Evolutionary conservation across 495 filamentous ascomycete species (phyloP).

Genomic region (Glutinoglossum americanum): DNA sequence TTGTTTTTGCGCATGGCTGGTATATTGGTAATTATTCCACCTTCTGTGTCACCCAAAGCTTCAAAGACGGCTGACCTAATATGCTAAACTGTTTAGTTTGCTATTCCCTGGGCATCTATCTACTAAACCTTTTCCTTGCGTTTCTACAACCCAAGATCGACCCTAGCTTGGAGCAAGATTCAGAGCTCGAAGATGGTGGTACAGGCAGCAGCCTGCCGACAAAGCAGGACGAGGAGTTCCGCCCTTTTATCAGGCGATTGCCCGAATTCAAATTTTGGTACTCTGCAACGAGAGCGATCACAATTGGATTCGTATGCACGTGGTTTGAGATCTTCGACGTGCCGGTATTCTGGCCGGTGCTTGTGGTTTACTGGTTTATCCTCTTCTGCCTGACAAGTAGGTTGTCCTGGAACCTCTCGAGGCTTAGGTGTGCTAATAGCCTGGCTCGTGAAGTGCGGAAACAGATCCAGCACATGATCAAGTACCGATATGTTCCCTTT

Average conservation of each 20-base stretch:
- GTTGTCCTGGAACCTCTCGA: constrained; percentile 10
- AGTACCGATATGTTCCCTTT: constrained; percentile 97
- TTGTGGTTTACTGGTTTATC: constrained; percentile 97
- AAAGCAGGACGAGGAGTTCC: constrained; percentile 90
- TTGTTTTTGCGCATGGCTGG: constrained; percentile 87
- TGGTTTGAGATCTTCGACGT: constrained; percentile 92
- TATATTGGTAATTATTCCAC: constrained; percentile 59
- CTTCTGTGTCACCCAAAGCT: not conserved
- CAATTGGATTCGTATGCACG: constrained; percentile 65
- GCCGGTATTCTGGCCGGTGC: constrained; percentile 94
- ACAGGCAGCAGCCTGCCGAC: constrained; percentile 53
- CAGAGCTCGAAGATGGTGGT: constrained; percentile 84
- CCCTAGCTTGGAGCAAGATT: constrained; percentile 84
- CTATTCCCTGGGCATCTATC: constrained; percentile 96
- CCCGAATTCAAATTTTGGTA: constrained; percentile 99
- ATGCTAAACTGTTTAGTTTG: constrained; percentile 36
- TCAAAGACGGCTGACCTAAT: not conserved
- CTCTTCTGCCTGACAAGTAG: constrained; percentile 83
- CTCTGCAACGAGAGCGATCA: constrained; percentile 68
- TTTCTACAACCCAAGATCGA: constrained; percentile 98
- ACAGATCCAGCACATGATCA: constrained; percentile 99
- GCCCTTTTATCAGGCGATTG: constrained; percentile 83
- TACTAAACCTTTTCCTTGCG: constrained; percentile 96
- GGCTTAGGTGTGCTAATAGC: not conserved
- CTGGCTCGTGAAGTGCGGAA: constrained; percentile 47